A percentile compares a stretch with the other conserved stretches of the same genome.
Conservation (phyloP, 2,329 filamentous ascomycete genomes). For the Fusarium xyrophilum region DNA sequence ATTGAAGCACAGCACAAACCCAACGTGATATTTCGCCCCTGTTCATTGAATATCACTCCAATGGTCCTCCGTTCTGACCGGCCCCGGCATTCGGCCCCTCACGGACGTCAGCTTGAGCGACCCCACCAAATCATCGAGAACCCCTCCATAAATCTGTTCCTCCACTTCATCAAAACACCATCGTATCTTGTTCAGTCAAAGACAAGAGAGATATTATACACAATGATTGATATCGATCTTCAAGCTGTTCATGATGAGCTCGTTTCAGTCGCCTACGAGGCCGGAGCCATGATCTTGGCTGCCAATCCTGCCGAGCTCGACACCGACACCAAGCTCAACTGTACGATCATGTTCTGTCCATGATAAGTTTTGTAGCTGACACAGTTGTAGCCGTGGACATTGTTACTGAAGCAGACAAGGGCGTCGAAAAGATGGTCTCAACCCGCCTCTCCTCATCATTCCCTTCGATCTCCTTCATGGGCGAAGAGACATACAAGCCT, state of each 20-base stretch:
- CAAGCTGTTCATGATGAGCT: slow-evolving; percentile 68
- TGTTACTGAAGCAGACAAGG: slow-evolving; percentile 72
- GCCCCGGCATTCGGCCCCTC: slow-evolving; percentile 27
- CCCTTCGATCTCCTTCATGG: slow-evolving; percentile 69
- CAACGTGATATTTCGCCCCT: slow-evolving; percentile 4
- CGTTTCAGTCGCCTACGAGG: slow-evolving; percentile 65
- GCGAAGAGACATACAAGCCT: slow-evolving; percentile 78
- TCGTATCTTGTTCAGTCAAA: not conserved
- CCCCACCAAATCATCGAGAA: slow-evolving; percentile 31
- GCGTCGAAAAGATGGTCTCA: slow-evolving; percentile 68
- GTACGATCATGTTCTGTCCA: slow-evolving; percentile 49
- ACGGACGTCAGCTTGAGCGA: slow-evolving; percentile 15
- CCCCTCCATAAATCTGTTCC: slow-evolving; percentile 37
- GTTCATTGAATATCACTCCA: not conserved
- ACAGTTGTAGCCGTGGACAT: slow-evolving; percentile 65
- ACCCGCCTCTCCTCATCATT: slow-evolving; percentile 59
- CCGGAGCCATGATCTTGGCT: slow-evolving; percentile 68
- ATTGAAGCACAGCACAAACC: not conserved
- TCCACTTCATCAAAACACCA: slow-evolving; percentile 2
- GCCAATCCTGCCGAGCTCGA: slow-evolving; percentile 66
- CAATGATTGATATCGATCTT: slow-evolving; percentile 65
- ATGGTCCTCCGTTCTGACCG: slow-evolving; percentile 2
- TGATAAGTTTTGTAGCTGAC: slow-evolving; percentile 3
- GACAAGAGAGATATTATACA: not conserved
- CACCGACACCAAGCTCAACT: slow-evolving; percentile 70